Evolutionary conservation across 768 basidiomycete species (phyloP), one percentile per base, ranked within the genome.

Genomic region (Mycena venus): DNA sequence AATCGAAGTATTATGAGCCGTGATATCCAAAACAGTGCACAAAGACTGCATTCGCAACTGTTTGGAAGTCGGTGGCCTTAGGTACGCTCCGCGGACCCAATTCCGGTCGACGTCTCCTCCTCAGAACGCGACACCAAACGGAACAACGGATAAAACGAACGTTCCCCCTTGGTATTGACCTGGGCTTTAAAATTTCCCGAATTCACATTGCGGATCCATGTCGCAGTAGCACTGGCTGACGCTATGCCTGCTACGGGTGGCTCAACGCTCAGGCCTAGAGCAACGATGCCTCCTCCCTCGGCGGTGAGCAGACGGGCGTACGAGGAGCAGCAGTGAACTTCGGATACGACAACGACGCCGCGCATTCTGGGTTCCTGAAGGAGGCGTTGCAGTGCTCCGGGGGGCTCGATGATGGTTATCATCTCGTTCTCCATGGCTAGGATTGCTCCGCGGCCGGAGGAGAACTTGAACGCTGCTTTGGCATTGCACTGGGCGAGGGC

Each of bases 241-340:
- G 75, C 79, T 12, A 75, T 76, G 8, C 72, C 79, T 12, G 68
- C 32, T 4, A 77, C 58, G 1, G 82, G 75, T 4, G 78, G 61
- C 40, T 78, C 72, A 5, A 77, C 79, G 40, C 63, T 77, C 44
- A 84, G 61, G 1, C 82, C 83, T 15, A 84, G 67, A 9, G 80
- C 78, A 25, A 84, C 49, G 15, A 77, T 78, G 36, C 65, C 72
- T 9, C 72, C 70, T 4, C 29, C 67, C 23, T 77, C 36, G 0
- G 79, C 53, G 5, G 79, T 71, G 23, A 83, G 79, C 51, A 79
- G 78, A 2, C 82, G 81, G 3, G 82, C 82, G 68, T 82, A 84
- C 2, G 84, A 82, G 3, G 82, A 78, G 74, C 82, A 83, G 5
- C 72, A 72, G 68, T 84, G 83, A 9, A 82, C 81, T 59, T 84